Base-by-base conservation (phyloP, 768 basidiomycete genomes). In the Mycena galericulata region DNA sequence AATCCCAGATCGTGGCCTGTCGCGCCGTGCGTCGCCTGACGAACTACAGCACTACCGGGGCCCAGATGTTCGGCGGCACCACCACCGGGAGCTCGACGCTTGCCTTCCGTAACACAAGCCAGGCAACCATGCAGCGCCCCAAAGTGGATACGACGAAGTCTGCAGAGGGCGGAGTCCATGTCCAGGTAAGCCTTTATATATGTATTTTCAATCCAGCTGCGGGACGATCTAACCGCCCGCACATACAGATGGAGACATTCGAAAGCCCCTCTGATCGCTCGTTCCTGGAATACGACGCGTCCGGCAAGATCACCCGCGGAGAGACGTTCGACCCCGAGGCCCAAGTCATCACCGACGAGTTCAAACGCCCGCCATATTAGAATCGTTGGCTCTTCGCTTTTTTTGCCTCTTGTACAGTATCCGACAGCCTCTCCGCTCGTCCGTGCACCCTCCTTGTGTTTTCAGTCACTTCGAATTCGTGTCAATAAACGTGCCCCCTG, bases 241-340 rank as follows among this genome's bases (percentile, higher is more conserved):
- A 14, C 68, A 24, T 6, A n/a, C 68, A 92, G 90, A 92, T 92
- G 91, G 85, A 90, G 65, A 89, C 89, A 17, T 89, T 90, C 62
- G 84, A 87, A 69, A 82, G 81, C 65, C 84, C 81, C 17, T 74
- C 80, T 6, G 84, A 83, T 45, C 84, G 80, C 56, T 79, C 81
- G 1, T 85, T 81, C 54, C 62, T 81, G 34, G 85, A 85, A 57
- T 92, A 89, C 72, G 89, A 91, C 70, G 87, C 84, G 0, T 73
- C 84, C n/a, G 90, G 90, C 41, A 83, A 85, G 38, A 67, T 84
- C n/a, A 73, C 82, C 36, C 84, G 82, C 67, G 71, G 74, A 22
- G 85, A 85, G 55, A 77, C 76, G 22, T 87, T 83, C 67, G 91
- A 92, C 74, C 82, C 86, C 11, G 91, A 92, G 77, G 83, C 87